Percentiles rank a stretch among this genome's conserved stretches.
phyloP scores from a whole-genome alignment of 1,284 basidiomycete species.

The Apiotrichum akiyoshidainum region DNA sequence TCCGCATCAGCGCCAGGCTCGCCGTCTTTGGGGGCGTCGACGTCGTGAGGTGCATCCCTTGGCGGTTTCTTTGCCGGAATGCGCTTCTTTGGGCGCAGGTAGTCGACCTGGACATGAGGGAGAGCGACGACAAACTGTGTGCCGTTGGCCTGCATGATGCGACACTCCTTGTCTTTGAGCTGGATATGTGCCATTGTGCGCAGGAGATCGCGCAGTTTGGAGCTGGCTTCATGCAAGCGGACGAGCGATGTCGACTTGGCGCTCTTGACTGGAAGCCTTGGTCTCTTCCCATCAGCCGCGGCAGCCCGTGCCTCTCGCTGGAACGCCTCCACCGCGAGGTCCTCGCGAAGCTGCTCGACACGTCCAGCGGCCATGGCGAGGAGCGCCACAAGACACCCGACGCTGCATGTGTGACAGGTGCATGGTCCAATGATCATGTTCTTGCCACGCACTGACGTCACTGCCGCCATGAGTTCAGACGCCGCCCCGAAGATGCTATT shows the following conservation, averaged over 20 bases:
- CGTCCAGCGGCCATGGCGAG: constrained; percentile 1
- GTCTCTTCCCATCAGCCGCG: too few species aligned
- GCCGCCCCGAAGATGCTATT: not conserved
- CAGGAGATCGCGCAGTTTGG: not conserved
- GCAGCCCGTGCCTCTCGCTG: too few species aligned
- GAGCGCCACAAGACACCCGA: constrained; percentile 1
- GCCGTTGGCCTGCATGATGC: not conserved
- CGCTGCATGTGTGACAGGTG: not conserved
- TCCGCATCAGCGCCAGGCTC: not conserved
- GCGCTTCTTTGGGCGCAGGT: not conserved
- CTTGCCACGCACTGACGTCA: not conserved
- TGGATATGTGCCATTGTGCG: not conserved
- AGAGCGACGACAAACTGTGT: constrained; percentile 3
- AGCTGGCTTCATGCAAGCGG: not conserved
- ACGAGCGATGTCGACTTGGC: not conserved
- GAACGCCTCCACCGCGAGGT: not conserved
- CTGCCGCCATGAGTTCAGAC: constrained; percentile 1
- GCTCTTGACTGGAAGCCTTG: too few species aligned
- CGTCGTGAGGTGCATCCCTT: not conserved
- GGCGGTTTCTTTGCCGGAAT: not conserved
- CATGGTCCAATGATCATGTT: constrained; percentile 5
- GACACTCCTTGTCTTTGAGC: not conserved
- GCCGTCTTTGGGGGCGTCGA: not conserved
- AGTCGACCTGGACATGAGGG: constrained; percentile 2
- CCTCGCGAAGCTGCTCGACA: not conserved